Percentiles rank a stretch among this genome's conserved stretches.
Conservation (phyloP, 2,329 filamentous ascomycete species). For the Fusarium graminum region DNA sequence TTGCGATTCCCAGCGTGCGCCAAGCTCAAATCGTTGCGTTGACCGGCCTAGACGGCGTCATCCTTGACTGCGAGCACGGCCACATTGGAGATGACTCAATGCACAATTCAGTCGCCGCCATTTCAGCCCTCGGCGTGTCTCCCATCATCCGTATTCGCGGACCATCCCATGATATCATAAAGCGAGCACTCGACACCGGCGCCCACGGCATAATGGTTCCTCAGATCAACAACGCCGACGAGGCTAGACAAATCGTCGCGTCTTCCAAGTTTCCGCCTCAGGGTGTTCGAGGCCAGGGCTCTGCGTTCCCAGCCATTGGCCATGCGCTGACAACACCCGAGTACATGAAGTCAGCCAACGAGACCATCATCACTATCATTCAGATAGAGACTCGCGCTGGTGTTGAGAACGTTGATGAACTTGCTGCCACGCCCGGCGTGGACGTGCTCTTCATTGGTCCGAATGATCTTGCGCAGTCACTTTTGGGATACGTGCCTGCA, state of each 20-base stretch:
- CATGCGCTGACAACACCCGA: conserved; percentile 55
- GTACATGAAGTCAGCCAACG: conserved; percentile 60
- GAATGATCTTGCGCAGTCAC: conserved; percentile 57
- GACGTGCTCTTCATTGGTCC: conserved; percentile 61
- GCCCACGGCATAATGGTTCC: conserved; percentile 61
- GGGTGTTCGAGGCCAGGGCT: conserved; percentile 59
- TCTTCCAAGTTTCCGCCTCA: conserved; percentile 60
- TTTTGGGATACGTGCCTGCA: conserved; percentile 61
- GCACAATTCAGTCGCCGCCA: conserved; percentile 22
- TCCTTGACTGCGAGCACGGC: conserved; percentile 57
- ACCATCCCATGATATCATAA: conserved; percentile 54
- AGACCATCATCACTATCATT: conserved; percentile 59
- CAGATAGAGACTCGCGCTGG: conserved; percentile 61
- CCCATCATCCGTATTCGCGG: conserved; percentile 34
- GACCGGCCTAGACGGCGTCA: conserved; percentile 63
- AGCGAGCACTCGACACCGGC: conserved; percentile 60
- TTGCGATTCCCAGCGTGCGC: conserved; percentile 62
- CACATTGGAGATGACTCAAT: conserved; percentile 26
- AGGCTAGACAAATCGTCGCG: conserved; percentile 56
- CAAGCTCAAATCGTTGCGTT: conserved; percentile 63
- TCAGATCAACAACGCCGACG: conserved; percentile 59
- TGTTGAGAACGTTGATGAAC: conserved; percentile 59
- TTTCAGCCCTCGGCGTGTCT: conserved; percentile 20
- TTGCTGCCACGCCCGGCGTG: conserved; percentile 56
- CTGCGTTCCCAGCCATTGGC: conserved; percentile 57